Base-by-base conservation (phyloP, 2,329 filamentous ascomycete genomes). In the Ophiostoma novo-ulmi region DNA sequence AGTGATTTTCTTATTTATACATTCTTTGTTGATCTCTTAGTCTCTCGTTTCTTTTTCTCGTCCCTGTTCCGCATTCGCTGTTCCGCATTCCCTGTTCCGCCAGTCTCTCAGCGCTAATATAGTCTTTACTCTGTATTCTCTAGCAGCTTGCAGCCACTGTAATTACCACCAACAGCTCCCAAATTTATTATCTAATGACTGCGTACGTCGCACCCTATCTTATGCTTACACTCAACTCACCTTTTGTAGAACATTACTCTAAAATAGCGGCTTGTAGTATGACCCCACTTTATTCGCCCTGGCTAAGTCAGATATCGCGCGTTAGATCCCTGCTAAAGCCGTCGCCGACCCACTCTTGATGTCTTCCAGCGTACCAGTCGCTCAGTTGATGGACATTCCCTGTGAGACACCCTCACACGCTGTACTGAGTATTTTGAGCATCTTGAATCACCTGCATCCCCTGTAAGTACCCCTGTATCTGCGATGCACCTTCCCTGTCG, bases 401-500 rank as follows among this genome's bases (percentile, higher is more conserved):
- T 61, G 22, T 61, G 48, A 61, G 22, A 61, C 55, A 55, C 52
- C n/a, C 11, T n/a, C 44, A 17, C 14, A 14, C 44, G 44, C 48
- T 55, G 48, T 26, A 26, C 26, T 26, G 2, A 1, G 26, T n/a
- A 55, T 55, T 44, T 44, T 6, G 17, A 48, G 0, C 14, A 5
- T 7, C 44, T 20, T 6, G 5, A 48, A 48, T 20, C 44, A 48
- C 44, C 5, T 13, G 26, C 58, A 31, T 35, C 58, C 58, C 58
- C 58, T 35, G 58, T 35, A 63, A 13, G 26, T 3, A 63, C 58
- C 26, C 13, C 58, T 63, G 58, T 35, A 20, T 52, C 26, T n/a
- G 58, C 35, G 31, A 63, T 67, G 44, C 69, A 41, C 44, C 66
- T 69, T 67, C 70, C 63, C 70, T 69, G 63, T 71, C 64, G 35